Evolutionary conservation across 1,139 yeast genomes (phyloP).

Genomic region (Hansenula lynferdii): DNA sequence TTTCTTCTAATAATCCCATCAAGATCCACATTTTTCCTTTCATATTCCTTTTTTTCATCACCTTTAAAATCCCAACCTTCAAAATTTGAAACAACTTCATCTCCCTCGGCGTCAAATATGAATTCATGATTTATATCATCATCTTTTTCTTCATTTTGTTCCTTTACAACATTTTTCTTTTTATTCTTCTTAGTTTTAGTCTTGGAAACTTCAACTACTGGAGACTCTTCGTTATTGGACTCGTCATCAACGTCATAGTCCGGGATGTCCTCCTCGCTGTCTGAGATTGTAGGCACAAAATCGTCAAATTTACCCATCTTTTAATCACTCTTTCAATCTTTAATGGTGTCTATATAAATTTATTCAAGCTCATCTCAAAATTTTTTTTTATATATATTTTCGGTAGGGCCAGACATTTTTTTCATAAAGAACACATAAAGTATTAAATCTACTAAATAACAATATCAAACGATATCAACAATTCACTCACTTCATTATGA

Average conservation of each 20-base stretch:
- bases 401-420: no score
- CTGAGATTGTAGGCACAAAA: conserved; percentile 71
- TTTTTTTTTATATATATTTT: conserved; percentile 2
- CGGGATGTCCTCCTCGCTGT: conserved; percentile 57
- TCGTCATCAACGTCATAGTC: conserved; percentile 49
- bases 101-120: conserved; percentile 58
- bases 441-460: no score
- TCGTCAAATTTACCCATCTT: conserved; percentile 29
- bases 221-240: conserved; percentile 58
- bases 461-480: no score
- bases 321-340: no score
- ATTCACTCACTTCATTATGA: no score
- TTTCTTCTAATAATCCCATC: conserved; percentile 81
- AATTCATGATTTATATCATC: conserved; percentile 71
- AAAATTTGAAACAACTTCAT: conserved; percentile 42
- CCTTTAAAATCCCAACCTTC: conserved; percentile 83
- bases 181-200: no score
- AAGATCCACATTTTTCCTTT: conserved; percentile 68
- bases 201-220: conserved; percentile 74
- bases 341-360: no score
- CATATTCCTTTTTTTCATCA: conserved; percentile 32
- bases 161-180: conserved; percentile 22
- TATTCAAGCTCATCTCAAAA: conserved; percentile 3
- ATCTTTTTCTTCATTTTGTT: conserved; percentile 29
- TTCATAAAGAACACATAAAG: no score